phyloP scores from a whole-genome alignment of 164 flowering plant genomes.

The Magnolia officinalis region DNA sequence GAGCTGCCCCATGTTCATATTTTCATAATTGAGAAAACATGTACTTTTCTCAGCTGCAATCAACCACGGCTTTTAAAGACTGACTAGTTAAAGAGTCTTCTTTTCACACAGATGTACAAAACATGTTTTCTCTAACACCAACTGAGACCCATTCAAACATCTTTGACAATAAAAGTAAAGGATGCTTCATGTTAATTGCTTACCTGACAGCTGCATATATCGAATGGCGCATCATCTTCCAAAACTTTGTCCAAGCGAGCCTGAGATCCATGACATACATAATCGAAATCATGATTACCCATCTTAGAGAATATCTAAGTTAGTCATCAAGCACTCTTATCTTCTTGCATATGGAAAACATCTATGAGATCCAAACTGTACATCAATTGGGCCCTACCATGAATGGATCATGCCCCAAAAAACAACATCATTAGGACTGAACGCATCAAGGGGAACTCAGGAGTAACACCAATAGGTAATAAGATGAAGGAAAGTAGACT shows the following conservation, averaged over 20 bases:
- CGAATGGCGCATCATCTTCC: constrained; percentile 92
- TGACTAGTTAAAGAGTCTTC: no score
- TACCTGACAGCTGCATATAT: constrained; percentile 96
- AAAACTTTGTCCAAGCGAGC: constrained; percentile 69
- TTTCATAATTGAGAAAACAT: no score
- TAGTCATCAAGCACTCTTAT: not conserved
- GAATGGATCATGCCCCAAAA: not conserved
- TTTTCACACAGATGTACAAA: no score
- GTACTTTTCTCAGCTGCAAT: no score
- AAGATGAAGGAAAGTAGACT: no score
- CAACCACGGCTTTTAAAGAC: no score
- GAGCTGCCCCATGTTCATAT: no score
- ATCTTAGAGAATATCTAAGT: not conserved
- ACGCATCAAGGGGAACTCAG: no score
- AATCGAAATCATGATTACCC: not conserved
- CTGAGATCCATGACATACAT: constrained; percentile 35
- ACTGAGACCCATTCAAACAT: not conserved
- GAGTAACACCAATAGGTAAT: no score
- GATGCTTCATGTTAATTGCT: constrained; percentile 4
- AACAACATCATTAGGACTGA: not conserved
- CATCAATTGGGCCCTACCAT: no score
- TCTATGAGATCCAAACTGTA: not conserved
- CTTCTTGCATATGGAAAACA: not conserved
- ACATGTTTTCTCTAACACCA: not conserved
- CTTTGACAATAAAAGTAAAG: not conserved